Conservation (phyloP, 306 rosid genomes). For the Pterocarpus macrocarpus region DNA sequence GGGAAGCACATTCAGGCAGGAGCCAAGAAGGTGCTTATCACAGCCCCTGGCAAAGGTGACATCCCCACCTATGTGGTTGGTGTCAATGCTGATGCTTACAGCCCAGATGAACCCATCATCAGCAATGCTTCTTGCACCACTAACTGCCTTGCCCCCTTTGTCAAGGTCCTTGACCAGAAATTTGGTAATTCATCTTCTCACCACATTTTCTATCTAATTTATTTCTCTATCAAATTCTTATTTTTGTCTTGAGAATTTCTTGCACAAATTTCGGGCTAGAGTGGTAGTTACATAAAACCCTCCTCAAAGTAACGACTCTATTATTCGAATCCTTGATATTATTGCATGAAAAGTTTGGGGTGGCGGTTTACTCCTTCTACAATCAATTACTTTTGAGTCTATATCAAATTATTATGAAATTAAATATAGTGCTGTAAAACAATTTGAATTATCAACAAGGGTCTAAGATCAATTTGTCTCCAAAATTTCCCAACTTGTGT, state of each 20-base stretch:
- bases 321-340: no score
- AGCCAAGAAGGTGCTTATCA: conserved; percentile 95
- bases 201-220: background rate
- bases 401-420: background rate
- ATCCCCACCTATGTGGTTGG: conserved; percentile 98
- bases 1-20: conserved; percentile 95
- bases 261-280: no score
- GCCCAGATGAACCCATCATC: conserved; percentile 75
- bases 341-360: no score
- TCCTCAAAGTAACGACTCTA: no score
- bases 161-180: conserved; percentile 96
- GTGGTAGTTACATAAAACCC: no score
- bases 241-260: no score
- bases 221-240: background rate
- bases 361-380: no score
- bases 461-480: background rate
- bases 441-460: background rate
- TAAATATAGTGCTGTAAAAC: background rate
- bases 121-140: conserved; percentile 99
- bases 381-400: background rate
- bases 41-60: conserved; percentile 99
- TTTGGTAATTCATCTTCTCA: conserved; percentile 60
- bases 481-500: background rate
- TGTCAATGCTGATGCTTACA: conserved; percentile 85
- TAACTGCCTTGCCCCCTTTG: conserved; percentile 99